phyloP scores from a whole-genome alignment of 1,284 basidiomycete genomes.

The Lignosus rhinocerotis region DNA sequence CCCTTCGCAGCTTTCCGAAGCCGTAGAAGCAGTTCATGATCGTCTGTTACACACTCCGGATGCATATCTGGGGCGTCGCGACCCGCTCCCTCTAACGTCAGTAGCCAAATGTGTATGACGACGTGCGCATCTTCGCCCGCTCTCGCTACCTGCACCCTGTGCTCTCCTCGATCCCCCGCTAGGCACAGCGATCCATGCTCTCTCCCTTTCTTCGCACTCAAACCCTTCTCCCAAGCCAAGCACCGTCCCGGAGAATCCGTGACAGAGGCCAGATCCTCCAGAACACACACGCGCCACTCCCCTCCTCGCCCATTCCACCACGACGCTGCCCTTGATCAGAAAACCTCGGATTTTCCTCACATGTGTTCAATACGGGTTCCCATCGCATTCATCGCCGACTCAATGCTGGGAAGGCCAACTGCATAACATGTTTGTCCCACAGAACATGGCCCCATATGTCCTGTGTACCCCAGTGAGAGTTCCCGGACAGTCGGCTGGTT shows the following conservation, averaged over 20 bases:
- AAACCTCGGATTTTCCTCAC: conserved; percentile 13
- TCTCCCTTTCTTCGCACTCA: neutral
- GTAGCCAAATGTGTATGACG: conserved; percentile 13
- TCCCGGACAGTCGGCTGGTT: neutral
- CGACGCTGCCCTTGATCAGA: conserved; percentile 10
- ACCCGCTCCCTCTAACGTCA: conserved; percentile 9
- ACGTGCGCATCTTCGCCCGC: neutral
- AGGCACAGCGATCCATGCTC: neutral
- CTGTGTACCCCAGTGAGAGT: neutral
- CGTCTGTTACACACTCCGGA: conserved; percentile 3
- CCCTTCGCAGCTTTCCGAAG: conserved; percentile 2
- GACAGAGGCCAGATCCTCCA: neutral
- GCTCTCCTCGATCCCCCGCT: neutral
- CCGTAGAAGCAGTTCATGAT: conserved; percentile 11
- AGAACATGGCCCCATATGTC: neutral
- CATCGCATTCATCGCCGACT: conserved; percentile 7
- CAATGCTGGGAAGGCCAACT: conserved; percentile 2
- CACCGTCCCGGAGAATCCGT: neutral
- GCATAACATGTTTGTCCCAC: neutral
- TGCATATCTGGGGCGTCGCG: conserved; percentile 5
- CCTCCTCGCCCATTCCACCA: neutral
- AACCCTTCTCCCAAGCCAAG: neutral
- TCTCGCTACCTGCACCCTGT: neutral
- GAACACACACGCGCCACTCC: neutral
- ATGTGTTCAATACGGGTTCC: conserved; percentile 7